These are phyloP conservation scores for Laguncularia racemosa DNA, from an alignment of 345 rosid species.

Conservation along the genomic window DNA sequence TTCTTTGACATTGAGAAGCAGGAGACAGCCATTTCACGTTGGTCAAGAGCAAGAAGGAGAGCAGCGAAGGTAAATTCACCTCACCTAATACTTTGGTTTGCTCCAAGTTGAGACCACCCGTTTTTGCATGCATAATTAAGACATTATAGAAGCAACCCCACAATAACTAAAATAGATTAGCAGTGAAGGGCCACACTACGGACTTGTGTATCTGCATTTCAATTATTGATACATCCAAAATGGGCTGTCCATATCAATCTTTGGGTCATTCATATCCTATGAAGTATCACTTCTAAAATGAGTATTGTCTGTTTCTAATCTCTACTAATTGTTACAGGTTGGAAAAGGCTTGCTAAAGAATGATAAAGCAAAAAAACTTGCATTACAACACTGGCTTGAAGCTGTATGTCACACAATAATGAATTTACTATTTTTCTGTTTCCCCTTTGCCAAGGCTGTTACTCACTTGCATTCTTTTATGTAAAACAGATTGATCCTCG, in stretches of 20 bases:
- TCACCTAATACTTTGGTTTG: no score
- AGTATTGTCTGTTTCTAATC: not conserved
- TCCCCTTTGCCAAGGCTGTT: not conserved
- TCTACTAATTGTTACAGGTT: constrained; percentile 26
- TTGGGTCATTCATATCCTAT: no score
- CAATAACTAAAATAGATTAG: no score
- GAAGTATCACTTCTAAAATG: not conserved
- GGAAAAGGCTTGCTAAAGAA: constrained; percentile 95
- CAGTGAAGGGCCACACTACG: not conserved
- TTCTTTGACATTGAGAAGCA: constrained; percentile 88
- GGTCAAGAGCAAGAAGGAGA: constrained; percentile 93
- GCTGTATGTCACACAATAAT: constrained; percentile 54
- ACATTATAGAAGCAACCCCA: no score
- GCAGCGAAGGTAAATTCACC: constrained; percentile 55
- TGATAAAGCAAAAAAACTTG: constrained; percentile 73
- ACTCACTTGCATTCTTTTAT: constrained; percentile 11
- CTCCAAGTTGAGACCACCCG: no score
- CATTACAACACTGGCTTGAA: constrained; percentile 94
- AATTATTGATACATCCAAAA: no score
- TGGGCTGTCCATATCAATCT: no score
- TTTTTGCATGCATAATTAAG: no score
- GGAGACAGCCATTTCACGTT: constrained; percentile 87
- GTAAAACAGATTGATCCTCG: constrained; percentile 77
- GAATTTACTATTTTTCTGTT: not conserved
- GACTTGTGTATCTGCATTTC: no score